Conservation (phyloP, 768 basidiomycete species). For the Nidularia pulvinata region DNA sequence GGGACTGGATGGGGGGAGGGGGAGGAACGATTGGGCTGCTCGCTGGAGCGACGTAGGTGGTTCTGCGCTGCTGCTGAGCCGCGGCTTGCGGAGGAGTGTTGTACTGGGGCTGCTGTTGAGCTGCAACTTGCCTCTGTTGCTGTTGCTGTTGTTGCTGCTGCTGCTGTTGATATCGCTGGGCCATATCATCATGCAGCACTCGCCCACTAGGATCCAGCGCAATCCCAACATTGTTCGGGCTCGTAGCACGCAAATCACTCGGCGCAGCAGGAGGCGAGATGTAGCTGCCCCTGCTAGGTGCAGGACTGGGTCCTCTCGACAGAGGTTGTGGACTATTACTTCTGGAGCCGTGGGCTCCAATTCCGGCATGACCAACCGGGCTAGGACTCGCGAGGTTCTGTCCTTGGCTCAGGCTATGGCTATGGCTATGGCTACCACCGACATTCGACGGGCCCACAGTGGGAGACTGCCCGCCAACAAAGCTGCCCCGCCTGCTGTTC, state of each 20-base stretch:
- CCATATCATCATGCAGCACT: slow-evolving; percentile 82
- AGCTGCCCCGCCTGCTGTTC: slow-evolving; percentile 43
- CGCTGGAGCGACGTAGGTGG: slow-evolving; percentile 29
- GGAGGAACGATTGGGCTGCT: slow-evolving; percentile 15
- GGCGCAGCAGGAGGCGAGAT: slow-evolving; percentile 35
- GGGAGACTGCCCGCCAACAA: slow-evolving; percentile 25
- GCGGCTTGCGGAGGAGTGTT: slow-evolving; percentile 25
- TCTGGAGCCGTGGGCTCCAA: slow-evolving; percentile 74
- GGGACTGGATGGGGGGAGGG: slow-evolving; percentile 30
- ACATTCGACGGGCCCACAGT: slow-evolving; percentile 16
- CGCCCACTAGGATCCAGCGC: slow-evolving; percentile 78
- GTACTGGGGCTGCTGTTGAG: slow-evolving; percentile 25
- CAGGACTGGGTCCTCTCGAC: slow-evolving; percentile 57
- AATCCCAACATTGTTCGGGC: slow-evolving; percentile 83
- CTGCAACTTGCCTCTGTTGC: slow-evolving; percentile 29
- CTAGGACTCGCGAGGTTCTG: slow-evolving; percentile 50
- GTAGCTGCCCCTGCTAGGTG: slow-evolving; percentile 32
- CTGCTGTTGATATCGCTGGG: slow-evolving; percentile 51
- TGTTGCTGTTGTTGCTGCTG: slow-evolving; percentile 42
- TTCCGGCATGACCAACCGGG: slow-evolving; percentile 72
- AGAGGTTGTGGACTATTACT: slow-evolving; percentile 64
- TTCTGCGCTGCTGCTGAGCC: slow-evolving; percentile 25
- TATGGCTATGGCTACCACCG: slow-evolving; percentile 13
- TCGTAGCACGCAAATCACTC: slow-evolving; percentile 53
- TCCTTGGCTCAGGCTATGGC: slow-evolving; percentile 25